Conservation (phyloP, 169 alveolate genomes). For the Eimeria praecox region DNA sequence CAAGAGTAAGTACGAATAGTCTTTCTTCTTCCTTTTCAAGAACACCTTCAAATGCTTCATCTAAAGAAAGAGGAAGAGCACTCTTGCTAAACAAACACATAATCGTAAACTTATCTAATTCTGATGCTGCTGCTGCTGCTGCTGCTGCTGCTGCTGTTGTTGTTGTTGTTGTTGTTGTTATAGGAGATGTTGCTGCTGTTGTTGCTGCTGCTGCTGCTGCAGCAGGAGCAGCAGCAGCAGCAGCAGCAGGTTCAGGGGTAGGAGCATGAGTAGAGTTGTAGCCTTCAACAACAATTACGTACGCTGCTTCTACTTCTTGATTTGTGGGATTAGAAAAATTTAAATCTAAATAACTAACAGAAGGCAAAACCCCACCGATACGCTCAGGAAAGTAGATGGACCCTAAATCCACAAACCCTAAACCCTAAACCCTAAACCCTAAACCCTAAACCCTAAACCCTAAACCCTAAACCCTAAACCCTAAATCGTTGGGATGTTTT, state of each 20-base stretch:
- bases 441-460: background rate
- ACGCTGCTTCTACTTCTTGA: conserved; percentile 20
- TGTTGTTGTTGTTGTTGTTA: background rate
- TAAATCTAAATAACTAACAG: background rate
- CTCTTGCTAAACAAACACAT: background rate
- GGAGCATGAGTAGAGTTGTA: conserved; percentile 7
- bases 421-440: conserved; percentile 27
- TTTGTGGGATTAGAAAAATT: background rate
- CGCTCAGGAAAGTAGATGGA: conserved; percentile 14
- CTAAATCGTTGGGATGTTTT: too few species aligned
- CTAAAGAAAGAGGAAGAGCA: conserved; percentile 7
- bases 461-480: background rate
- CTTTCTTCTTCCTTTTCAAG: background rate
- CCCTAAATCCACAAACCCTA: background rate
- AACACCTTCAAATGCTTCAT: background rate
- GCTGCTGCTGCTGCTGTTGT: conserved; percentile 24
- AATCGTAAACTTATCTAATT: background rate
- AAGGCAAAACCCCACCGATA: background rate
- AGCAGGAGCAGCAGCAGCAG: background rate
- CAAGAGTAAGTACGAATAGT: background rate
- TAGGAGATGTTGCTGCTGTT: background rate
- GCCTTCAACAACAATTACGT: conserved; percentile 31
- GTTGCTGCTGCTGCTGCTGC: background rate
- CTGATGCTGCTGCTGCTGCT: conserved; percentile 43
- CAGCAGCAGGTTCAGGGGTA: background rate